These are phyloP conservation scores for Yarrowia porcina DNA, from an alignment of 805 yeast species.

Conservation along the genomic window DNA sequence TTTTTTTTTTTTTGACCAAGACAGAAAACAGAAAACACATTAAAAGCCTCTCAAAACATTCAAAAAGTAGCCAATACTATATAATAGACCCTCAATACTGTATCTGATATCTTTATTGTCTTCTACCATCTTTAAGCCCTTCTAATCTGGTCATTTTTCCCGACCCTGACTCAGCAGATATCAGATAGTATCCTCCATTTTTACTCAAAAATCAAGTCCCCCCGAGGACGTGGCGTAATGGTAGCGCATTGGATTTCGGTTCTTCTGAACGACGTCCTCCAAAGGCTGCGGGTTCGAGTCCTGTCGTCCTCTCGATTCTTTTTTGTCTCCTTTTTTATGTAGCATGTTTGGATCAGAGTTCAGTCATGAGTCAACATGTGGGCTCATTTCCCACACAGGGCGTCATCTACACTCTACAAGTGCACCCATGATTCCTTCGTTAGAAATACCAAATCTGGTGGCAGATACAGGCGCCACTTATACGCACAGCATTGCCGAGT, in stretches of 20 bases:
- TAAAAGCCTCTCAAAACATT: no score
- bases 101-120: no score
- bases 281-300: constrained; percentile 25
- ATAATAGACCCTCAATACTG: no score
- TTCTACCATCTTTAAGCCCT: no score
- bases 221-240: constrained; percentile 23
- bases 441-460: not conserved
- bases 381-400: no score
- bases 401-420: not conserved
- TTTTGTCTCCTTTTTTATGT: not conserved
- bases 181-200: not conserved
- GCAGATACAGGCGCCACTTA: constrained; percentile 16
- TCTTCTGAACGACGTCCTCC: constrained; percentile 24
- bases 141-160: no score
- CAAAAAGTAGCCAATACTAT: no score
- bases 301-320: constrained; percentile 19
- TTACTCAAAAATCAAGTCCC: not conserved
- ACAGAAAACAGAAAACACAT: no score
- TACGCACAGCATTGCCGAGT: constrained; percentile 7
- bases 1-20: no score
- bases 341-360: not conserved
- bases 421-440: not conserved
- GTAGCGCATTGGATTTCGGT: constrained; percentile 25
- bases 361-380: not conserved
- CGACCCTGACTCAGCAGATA: not conserved